A percentile compares a stretch with the other conserved stretches of the same genome.
Evolutionary conservation across 495 filamentous ascomycete genomes (phyloP).

Genomic region (Lepraria neglecta): DNA sequence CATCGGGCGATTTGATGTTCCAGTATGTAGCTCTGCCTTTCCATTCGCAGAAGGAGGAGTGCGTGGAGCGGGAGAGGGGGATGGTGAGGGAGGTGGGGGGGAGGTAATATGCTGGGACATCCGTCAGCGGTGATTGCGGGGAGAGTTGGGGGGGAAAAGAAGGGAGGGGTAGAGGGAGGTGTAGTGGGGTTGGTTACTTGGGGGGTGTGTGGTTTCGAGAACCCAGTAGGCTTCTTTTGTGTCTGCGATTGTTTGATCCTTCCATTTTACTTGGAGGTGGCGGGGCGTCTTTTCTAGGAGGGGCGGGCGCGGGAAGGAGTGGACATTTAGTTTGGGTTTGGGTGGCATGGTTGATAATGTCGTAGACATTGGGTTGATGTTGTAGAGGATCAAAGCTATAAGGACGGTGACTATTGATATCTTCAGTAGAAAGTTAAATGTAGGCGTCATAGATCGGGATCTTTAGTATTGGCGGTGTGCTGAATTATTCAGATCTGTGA

Average conservation of each 20-base stretch:
- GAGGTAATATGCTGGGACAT: conserved; percentile 48
- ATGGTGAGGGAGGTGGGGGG: conserved; percentile 40
- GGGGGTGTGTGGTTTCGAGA: conserved; percentile 54
- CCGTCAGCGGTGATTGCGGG: neutral
- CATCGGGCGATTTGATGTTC: conserved; percentile 25
- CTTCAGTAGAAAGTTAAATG: neutral
- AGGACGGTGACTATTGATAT: neutral
- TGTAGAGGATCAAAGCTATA: neutral
- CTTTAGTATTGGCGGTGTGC: neutral
- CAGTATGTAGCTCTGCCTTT: conserved; percentile 51
- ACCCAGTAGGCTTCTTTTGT: conserved; percentile 52
- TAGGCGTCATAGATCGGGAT: conserved; percentile 10
- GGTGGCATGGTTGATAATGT: conserved; percentile 30
- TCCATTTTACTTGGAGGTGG: conserved; percentile 49
- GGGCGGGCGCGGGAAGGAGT: conserved; percentile 53
- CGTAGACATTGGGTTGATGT: neutral
- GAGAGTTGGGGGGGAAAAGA: neutral
- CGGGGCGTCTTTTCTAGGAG: conserved; percentile 43
- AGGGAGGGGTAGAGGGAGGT: neutral
- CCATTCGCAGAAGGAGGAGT: conserved; percentile 50
- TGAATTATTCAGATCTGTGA: neutral
- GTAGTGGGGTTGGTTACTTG: conserved; percentile 33
- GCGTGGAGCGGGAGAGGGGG: conserved; percentile 39
- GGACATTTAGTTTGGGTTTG: conserved; percentile 48
- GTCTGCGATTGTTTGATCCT: conserved; percentile 45